Evolutionary conservation across 2,329 filamentous ascomycete genomes (phyloP).

Genomic region (Penicillium oxalicum): DNA sequence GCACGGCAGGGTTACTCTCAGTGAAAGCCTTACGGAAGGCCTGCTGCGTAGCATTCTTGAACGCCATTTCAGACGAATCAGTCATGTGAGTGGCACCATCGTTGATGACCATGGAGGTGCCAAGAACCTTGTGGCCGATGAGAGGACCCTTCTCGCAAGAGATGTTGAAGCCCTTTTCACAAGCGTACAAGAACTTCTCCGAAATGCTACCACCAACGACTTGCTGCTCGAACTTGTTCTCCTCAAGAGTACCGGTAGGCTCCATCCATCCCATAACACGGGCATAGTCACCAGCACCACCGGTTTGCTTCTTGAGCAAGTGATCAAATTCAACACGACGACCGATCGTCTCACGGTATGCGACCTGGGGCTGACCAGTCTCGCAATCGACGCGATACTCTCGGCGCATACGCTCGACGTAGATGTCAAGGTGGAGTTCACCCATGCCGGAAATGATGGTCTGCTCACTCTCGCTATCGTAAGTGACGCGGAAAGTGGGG

Average conservation of each 20-base stretch:
- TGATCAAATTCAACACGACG: slow-evolving; percentile 80
- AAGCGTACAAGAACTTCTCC: slow-evolving; percentile 92
- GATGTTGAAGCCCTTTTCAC: slow-evolving; percentile 85
- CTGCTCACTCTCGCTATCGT: slow-evolving; percentile 87
- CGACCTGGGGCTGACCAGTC: slow-evolving; percentile 94
- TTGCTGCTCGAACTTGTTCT: slow-evolving; percentile 80
- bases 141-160: slow-evolving; percentile 82
- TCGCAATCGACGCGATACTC: slow-evolving; percentile 95
- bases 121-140: slow-evolving; percentile 87
- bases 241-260: slow-evolving; percentile 62
- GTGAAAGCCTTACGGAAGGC: slow-evolving; percentile 93
- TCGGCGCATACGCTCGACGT: slow-evolving; percentile 90
- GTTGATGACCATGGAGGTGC: slow-evolving; percentile 83
- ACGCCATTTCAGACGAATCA: slow-evolving; percentile 93
- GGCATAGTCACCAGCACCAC: slow-evolving; percentile 91
- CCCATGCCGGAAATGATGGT: slow-evolving; percentile 99
- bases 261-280: slow-evolving; percentile 89
- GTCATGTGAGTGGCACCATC: slow-evolving; percentile 97
- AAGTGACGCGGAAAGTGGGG: slow-evolving; percentile 90
- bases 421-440: slow-evolving; percentile 93
- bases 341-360: slow-evolving; percentile 91
- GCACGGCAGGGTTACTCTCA: slow-evolving; percentile 71
- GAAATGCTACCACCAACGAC: slow-evolving; percentile 85
- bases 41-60: slow-evolving; percentile 90
- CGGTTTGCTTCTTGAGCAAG: slow-evolving; percentile 88